Evolutionary conservation across 768 basidiomycete species (phyloP), one percentile per base, ranked within the genome.

Genomic region (Collybia nuda): DNA sequence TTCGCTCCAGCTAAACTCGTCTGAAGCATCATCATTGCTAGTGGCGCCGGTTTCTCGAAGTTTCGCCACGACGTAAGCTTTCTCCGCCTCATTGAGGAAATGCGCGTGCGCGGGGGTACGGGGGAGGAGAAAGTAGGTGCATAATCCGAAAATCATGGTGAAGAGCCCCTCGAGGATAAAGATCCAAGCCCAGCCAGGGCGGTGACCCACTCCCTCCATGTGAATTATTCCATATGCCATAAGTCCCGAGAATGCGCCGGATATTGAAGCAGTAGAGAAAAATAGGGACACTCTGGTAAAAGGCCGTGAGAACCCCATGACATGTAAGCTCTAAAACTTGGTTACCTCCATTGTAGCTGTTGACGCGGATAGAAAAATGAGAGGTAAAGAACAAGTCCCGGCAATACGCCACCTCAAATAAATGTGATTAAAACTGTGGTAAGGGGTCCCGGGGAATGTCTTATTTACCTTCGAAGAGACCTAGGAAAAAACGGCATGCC

Each of bases 111-210:
- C 59, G 3, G 80, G 76, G 0, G 74, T 69, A 36, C 62, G 56
- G 8, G 82, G 77, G 40, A 82, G 66, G 29, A 85, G 49, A 54
- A 75, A 68, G 69, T 74, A 85, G 0, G 79, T 71, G 1, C 62
- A 22, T 2, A 79, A 29, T 6, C 86, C 88, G 53, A 85, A 80
- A 2, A 79, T 39, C 50, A 80, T 66, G 0, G 86, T 86, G 63
- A 89, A 81, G 2, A 77, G 64, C 0, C 88, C 88, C 63, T 88
- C 80, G 32, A 85, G 66, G 47, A 84, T 80, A 61, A 85, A 84
- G 42, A 86, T 78, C 85, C 83, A 88, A n/a, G 77, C 70, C 86
- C 86, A 88, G 3, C 83, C 85, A 2, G 76, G 71, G 38, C 74
- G 74, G 2, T 73, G 66, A 0, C 75, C 72, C 8, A 78, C 64